Evolutionary conservation across 2,329 filamentous ascomycete species (phyloP).

Genomic region (Madurella fahalii): DNA sequence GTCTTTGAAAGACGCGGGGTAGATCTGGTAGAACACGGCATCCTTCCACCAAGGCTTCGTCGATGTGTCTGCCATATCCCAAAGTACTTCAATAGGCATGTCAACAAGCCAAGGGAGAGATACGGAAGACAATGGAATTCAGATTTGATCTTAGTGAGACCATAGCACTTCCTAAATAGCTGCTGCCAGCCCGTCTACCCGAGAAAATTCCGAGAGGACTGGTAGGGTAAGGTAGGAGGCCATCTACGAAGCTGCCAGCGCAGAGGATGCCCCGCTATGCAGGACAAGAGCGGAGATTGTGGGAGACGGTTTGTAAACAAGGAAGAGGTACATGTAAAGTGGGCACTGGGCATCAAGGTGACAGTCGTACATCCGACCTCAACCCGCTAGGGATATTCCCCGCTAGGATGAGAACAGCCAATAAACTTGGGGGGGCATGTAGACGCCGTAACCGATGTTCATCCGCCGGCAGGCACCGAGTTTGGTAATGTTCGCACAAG

Average conservation of each 20-base stretch:
- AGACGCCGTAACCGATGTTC: neutral
- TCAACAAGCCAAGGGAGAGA: neutral
- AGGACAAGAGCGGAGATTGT: neutral
- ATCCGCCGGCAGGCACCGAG: neutral
- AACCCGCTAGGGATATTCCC: neutral
- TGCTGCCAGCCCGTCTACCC: too few relatives aligned
- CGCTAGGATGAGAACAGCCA: neutral
- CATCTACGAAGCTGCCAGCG: too few relatives aligned
- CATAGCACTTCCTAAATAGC: too few relatives aligned
- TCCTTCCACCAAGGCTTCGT: conserved; percentile 52
- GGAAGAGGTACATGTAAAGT: conserved; percentile 1
- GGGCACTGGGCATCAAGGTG: neutral
- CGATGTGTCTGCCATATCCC: conserved; percentile 7
- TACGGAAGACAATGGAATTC: too few relatives aligned
- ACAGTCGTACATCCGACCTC: neutral
- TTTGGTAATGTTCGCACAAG: neutral
- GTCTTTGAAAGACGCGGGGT: conserved; percentile 53
- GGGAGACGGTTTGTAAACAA: neutral
- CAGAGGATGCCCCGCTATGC: neutral
- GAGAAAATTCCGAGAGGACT: too few relatives aligned
- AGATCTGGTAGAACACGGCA: conserved; percentile 53
- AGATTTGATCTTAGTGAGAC: too few relatives aligned
- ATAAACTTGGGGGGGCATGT: neutral
- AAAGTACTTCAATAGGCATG: neutral
- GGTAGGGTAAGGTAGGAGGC: too few relatives aligned